Evolutionary conservation across 805 yeast genomes (phyloP).

Genomic region (Pichia exigua): DNA sequence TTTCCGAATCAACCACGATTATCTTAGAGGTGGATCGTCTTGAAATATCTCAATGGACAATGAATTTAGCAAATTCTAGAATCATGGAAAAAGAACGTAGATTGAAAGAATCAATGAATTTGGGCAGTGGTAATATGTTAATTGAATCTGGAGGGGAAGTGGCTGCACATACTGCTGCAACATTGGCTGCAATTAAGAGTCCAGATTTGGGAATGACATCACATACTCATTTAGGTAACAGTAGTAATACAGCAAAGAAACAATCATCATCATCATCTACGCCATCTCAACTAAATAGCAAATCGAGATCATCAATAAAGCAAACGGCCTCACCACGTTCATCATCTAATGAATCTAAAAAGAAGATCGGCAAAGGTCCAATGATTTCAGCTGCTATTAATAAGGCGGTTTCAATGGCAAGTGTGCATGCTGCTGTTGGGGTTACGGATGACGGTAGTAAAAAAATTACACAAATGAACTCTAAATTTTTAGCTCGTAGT

Average conservation of each 20-base stretch:
- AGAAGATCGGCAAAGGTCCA: constrained; percentile 17
- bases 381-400: constrained; percentile 30
- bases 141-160: constrained; percentile 26
- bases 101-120: constrained; percentile 19
- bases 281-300: background rate
- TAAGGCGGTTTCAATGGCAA: constrained; percentile 24
- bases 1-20: constrained; percentile 46
- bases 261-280: background rate
- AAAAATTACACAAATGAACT: constrained; percentile 48
- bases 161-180: constrained; percentile 33
- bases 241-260: background rate
- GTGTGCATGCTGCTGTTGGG: constrained; percentile 12
- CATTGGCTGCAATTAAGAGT: constrained; percentile 20
- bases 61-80: constrained; percentile 41
- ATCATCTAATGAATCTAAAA: background rate
- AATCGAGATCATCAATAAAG: background rate
- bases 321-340: background rate
- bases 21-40: constrained; percentile 47
- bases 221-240: background rate
- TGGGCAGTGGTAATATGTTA: constrained; percentile 27
- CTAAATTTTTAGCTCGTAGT: constrained; percentile 53
- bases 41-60: constrained; percentile 53
- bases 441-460: background rate
- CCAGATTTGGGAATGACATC: constrained; percentile 1
- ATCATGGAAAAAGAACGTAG: constrained; percentile 40